phyloP scores from a whole-genome alignment of 495 filamentous ascomycete genomes.

The Xylaria nigripes region DNA sequence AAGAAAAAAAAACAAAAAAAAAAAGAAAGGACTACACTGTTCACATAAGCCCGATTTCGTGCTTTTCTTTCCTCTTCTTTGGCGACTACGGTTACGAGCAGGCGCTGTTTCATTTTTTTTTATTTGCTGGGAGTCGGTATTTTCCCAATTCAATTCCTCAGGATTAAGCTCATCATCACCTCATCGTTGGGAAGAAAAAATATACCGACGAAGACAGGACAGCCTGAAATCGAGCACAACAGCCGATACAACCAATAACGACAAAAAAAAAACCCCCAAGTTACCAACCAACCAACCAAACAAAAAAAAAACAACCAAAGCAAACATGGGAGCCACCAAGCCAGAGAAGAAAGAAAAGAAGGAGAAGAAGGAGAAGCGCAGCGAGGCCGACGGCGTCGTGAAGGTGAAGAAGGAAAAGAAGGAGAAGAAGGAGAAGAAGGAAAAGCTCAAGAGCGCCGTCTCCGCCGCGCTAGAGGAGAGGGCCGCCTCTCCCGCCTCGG shows the following conservation, averaged over 20 bases:
- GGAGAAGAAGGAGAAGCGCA: constrained; percentile 70
- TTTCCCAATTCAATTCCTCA: no score
- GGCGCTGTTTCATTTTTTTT: no score
- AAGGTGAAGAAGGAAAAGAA: constrained; percentile 69
- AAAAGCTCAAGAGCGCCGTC: constrained; percentile 47
- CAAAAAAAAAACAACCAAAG: neutral
- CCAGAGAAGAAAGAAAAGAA: constrained; percentile 63
- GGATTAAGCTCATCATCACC: no score
- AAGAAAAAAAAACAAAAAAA: neutral
- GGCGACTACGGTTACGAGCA: no score
- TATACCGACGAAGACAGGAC: no score
- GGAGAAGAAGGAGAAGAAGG: constrained; percentile 57
- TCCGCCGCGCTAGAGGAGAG: constrained; percentile 39
- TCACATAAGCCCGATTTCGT: no score
- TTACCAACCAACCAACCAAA: neutral
- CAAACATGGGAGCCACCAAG: constrained; percentile 27
- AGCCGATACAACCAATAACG: no score
- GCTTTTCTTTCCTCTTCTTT: no score
- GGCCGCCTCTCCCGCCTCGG: constrained; percentile 19
- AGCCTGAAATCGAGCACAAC: no score
- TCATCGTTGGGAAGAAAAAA: no score
- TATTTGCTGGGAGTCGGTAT: no score
- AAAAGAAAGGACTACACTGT: no score
- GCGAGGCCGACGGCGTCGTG: constrained; percentile 66
- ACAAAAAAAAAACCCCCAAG: neutral